These are phyloP conservation scores for Apiotrichum laibachii DNA, from an alignment of 1,284 basidiomycete species.

Conservation along the genomic window DNA sequence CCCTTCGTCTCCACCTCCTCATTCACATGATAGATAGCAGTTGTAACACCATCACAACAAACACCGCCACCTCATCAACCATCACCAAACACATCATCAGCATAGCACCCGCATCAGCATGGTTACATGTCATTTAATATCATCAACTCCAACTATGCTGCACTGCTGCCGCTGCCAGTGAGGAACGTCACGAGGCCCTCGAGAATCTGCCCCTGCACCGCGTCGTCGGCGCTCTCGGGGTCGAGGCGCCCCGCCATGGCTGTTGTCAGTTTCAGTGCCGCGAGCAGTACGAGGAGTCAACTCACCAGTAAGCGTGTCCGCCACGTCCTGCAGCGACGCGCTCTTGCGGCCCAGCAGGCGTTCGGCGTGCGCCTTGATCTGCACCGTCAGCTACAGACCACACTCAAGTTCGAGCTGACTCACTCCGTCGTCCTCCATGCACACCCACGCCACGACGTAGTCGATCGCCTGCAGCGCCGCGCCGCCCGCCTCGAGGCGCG, in stretches of 20 bases:
- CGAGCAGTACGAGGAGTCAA: background rate
- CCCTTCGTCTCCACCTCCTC: background rate
- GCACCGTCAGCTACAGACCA: background rate
- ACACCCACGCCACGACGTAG: constrained; percentile 89
- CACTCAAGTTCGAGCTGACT: constrained; percentile 35
- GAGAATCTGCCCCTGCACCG: constrained; percentile 32
- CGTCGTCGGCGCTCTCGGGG: constrained; percentile 23
- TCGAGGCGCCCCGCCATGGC: constrained; percentile 37
- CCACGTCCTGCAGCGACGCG: constrained; percentile 35
- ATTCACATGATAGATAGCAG: background rate
- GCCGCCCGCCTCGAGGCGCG: constrained; percentile 77
- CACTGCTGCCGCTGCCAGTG: background rate
- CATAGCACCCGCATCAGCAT: too few relatives aligned
- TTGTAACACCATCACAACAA: too few relatives aligned
- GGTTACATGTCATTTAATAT: too few relatives aligned
- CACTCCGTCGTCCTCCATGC: constrained; percentile 98
- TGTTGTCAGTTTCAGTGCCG: constrained; percentile 9
- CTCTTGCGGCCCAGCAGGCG: constrained; percentile 71
- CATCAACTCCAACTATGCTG: too few relatives aligned
- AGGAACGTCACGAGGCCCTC: constrained; percentile 34
- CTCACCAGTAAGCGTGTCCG: constrained; percentile 40
- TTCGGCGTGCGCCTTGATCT: constrained; percentile 62
- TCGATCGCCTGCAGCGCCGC: constrained; percentile 87
- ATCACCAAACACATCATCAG: too few relatives aligned
- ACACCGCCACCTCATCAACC: too few relatives aligned